These are phyloP conservation scores for Agaricus subrufescens DNA, from an alignment of 768 basidiomycete genomes.

Conservation along the genomic window DNA sequence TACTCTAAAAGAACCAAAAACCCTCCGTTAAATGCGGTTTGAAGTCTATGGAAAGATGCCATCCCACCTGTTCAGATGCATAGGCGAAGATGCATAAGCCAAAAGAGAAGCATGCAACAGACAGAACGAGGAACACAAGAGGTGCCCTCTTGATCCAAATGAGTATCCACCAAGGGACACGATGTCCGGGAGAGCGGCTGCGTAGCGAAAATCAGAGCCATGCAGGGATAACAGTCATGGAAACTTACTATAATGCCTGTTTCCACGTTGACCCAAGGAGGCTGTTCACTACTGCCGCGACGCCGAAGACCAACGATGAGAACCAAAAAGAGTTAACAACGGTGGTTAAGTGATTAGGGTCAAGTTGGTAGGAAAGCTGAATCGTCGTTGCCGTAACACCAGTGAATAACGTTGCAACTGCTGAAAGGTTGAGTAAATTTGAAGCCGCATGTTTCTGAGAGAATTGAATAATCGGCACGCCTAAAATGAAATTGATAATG, in stretches of 20 bases:
- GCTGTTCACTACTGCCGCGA: constrained; percentile 73
- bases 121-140: not conserved
- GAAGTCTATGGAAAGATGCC: not conserved
- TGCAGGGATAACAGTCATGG: too few species aligned
- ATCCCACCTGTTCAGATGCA: not conserved
- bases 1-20: constrained; percentile 35
- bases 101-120: not conserved
- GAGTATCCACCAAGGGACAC: not conserved
- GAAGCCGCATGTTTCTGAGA: constrained; percentile 69
- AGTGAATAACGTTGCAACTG: constrained; percentile 75
- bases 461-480: constrained; percentile 73
- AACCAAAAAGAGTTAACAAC: constrained; percentile 75
- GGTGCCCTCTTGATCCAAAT: not conserved
- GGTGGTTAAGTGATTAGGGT: constrained; percentile 30
- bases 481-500: constrained; percentile 23
- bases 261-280: constrained; percentile 74
- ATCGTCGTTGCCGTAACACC: constrained; percentile 71
- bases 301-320: constrained; percentile 69
- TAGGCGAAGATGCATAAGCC: not conserved
- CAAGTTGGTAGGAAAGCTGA: constrained; percentile 56
- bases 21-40: not conserved
- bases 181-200: not conserved
- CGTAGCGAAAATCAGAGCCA: too few species aligned
- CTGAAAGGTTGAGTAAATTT: constrained; percentile 69
- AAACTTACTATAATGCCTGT: constrained; percentile 74